Evolutionary conservation across 1,284 basidiomycete genomes (phyloP).

Genomic region (Heterobasidion occidentale): DNA sequence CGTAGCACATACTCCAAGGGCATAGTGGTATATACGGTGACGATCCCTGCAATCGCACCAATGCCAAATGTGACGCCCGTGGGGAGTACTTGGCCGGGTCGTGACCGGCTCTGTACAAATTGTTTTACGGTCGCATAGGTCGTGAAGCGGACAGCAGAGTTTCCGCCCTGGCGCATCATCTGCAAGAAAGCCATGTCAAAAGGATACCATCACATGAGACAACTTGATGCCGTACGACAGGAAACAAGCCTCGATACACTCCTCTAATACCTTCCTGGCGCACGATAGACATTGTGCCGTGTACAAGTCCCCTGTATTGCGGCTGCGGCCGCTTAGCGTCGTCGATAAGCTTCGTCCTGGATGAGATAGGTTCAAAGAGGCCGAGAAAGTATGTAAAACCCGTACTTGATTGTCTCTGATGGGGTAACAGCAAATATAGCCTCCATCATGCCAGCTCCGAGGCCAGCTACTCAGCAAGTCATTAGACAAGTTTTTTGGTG

Average conservation of each 20-base stretch:
- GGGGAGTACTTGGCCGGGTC: slow-evolving; percentile 82
- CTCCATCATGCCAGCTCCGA: slow-evolving; percentile 94
- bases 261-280: slow-evolving; percentile 77
- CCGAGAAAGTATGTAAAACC: slow-evolving; percentile 2
- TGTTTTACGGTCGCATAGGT: slow-evolving; percentile 93
- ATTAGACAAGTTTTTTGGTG: slow-evolving; percentile 4
- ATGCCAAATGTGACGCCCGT: slow-evolving; percentile 90
- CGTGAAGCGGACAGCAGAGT: slow-evolving; percentile 95
- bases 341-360: slow-evolving; percentile 97
- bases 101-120: slow-evolving; percentile 78
- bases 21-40: slow-evolving; percentile 94
- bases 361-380: neutral
- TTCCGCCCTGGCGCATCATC: slow-evolving; percentile 98
- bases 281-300: slow-evolving; percentile 81
- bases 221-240: slow-evolving; percentile 62
- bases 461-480: slow-evolving; percentile 56
- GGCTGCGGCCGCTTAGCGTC: slow-evolving; percentile 84
- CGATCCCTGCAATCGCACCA: slow-evolving; percentile 87
- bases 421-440: slow-evolving; percentile 95
- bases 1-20: slow-evolving; percentile 71
- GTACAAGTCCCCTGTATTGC: slow-evolving; percentile 81
- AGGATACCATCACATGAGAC: neutral
- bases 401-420: slow-evolving; percentile 96
- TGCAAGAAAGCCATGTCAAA: slow-evolving; percentile 19
- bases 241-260: slow-evolving; percentile 89